Evolutionary conservation across 1,284 basidiomycete genomes (phyloP).

Genomic region (Vanrija sp.): DNA sequence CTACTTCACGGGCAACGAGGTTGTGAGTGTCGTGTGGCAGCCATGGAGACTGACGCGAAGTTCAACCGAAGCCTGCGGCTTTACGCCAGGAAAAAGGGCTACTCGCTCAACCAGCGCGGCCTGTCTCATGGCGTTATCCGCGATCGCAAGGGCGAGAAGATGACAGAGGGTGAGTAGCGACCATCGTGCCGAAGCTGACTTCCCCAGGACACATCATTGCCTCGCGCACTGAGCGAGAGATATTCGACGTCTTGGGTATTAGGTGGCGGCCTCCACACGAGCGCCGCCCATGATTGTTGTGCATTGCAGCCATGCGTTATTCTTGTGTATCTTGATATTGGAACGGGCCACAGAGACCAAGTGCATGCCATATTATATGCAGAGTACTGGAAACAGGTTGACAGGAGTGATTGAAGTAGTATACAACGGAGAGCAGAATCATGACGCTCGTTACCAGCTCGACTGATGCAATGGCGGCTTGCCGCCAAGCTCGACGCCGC

Average conservation of each 20-base stretch:
- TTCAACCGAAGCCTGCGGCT: conserved; percentile 84
- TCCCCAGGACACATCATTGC: conserved; percentile 67
- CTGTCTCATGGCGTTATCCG: conserved; percentile 69
- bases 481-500: no score
- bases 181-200: background rate
- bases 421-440: no score
- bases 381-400: no score
- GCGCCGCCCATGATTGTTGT: conserved; percentile 9
- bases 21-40: conserved; percentile 54
- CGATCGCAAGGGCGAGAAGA: conserved; percentile 60
- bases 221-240: conserved; percentile 76
- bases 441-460: no score
- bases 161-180: conserved; percentile 58
- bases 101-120: conserved; percentile 79
- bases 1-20: conserved; percentile 82
- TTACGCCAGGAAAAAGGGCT: conserved; percentile 76
- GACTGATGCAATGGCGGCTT: no score
- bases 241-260: conserved; percentile 65
- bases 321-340: no score
- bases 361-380: no score
- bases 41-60: conserved; percentile 46
- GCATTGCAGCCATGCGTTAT: no score
- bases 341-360: no score
- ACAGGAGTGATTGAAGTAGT: no score
- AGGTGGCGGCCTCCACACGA: conserved; percentile 30